Conservation (phyloP, 495 filamentous ascomycete genomes). For the Mytilinidion resinicola region DNA sequence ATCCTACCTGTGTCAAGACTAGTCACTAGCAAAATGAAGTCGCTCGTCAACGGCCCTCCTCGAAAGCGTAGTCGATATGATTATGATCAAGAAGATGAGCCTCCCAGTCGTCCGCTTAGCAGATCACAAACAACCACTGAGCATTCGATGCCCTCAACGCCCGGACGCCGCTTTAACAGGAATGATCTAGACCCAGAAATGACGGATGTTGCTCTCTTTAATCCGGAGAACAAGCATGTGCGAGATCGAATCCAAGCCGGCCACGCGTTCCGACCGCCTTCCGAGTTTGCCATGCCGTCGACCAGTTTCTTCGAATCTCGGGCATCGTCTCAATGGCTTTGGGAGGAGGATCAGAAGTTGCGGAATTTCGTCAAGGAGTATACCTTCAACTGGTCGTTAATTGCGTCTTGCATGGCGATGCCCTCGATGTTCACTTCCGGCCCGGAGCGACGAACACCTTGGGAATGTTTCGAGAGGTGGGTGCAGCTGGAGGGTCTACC, state of each 20-base stretch:
- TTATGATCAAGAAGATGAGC: conserved; percentile 63
- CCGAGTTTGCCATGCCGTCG: conserved; percentile 80
- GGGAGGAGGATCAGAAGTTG: conserved; percentile 81
- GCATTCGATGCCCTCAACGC: conserved; percentile 24
- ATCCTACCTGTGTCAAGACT: conserved; percentile 84
- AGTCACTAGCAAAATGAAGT: conserved; percentile 69
- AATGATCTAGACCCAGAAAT: conserved; percentile 59
- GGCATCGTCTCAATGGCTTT: conserved; percentile 82
- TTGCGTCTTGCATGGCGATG: conserved; percentile 69
- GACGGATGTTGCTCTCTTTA: conserved; percentile 77
- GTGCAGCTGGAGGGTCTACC: conserved; percentile 81
- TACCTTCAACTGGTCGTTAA: conserved; percentile 94
- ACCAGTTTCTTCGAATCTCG: conserved; percentile 83
- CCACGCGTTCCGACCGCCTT: conserved; percentile 88
- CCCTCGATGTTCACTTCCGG: conserved; percentile 71
- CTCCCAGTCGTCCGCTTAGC: conserved; percentile 37
- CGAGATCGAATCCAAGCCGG: conserved; percentile 87
- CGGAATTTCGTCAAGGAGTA: conserved; percentile 81
- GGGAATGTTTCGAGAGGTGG: conserved; percentile 99
- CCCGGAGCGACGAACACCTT: conserved; percentile 85
- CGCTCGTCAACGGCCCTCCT: conserved; percentile 58
- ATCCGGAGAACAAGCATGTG: conserved; percentile 80
- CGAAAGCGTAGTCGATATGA: conserved; percentile 73
- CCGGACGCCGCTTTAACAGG: conserved; percentile 31
- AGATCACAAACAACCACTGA: conserved; percentile 25